phyloP scores from a whole-genome alignment of 1,284 basidiomycete species.

The Cryptococcus sp. region DNA sequence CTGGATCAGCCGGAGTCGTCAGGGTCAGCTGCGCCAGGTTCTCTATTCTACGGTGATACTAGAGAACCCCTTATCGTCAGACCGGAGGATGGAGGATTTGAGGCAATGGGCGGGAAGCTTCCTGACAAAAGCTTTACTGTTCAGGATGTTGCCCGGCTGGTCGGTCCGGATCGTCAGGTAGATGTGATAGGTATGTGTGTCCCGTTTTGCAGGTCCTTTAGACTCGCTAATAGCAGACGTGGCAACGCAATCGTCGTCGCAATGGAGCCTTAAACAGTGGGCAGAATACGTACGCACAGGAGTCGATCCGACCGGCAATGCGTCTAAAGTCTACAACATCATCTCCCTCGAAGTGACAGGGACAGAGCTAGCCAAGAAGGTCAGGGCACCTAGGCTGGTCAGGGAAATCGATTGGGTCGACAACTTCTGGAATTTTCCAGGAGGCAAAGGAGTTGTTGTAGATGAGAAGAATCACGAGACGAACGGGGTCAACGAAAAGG shows the following conservation, averaged over 20 bases:
- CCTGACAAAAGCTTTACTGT: conserved; percentile 39
- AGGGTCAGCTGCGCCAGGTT: background rate
- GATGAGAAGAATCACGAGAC: conserved; percentile 6
- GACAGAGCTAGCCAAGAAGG: conserved; percentile 66
- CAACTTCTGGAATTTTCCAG: conserved; percentile 69
- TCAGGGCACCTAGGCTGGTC: conserved; percentile 78
- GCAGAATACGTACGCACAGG: conserved; percentile 66
- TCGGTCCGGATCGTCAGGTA: conserved; percentile 71
- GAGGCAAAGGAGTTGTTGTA: conserved; percentile 21
- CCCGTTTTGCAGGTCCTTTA: background rate
- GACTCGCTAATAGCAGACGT: conserved; percentile 65
- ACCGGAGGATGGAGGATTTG: conserved; percentile 39
- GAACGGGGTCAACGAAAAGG: background rate
- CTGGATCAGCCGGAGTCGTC: background rate
- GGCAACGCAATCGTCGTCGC: conserved; percentile 69
- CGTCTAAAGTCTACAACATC: conserved; percentile 80
- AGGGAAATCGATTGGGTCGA: conserved; percentile 95
- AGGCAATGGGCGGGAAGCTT: conserved; percentile 41
- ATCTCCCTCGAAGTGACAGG: conserved; percentile 83
- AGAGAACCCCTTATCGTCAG: conserved; percentile 41
- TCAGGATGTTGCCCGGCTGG: conserved; percentile 69
- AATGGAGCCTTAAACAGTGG: conserved; percentile 87
- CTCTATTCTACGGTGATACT: conserved; percentile 37
- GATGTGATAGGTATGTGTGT: conserved; percentile 78
- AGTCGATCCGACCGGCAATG: conserved; percentile 5